phyloP scores from a whole-genome alignment of 257 asterid genomes.

The Fraxinus anomala region DNA sequence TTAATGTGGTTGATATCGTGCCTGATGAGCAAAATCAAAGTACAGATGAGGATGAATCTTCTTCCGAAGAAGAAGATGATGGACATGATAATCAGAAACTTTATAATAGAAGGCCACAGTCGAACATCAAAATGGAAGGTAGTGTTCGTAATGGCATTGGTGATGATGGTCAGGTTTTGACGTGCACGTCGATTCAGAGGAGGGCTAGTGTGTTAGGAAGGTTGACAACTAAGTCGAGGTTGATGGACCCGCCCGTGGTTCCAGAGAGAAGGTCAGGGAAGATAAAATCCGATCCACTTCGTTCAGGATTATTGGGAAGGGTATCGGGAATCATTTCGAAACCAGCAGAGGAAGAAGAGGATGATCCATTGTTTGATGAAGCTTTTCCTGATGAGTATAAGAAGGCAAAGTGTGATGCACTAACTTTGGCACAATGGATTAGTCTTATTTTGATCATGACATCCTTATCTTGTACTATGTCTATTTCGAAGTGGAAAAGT shows the following conservation, averaged over 20 bases:
- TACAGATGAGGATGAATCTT: slow-evolving; percentile 11
- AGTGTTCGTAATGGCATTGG: slow-evolving; percentile 7
- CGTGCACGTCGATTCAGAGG: slow-evolving; percentile 60
- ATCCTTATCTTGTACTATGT: slow-evolving; percentile 44
- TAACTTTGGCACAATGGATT: slow-evolving; percentile 61
- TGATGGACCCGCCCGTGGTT: slow-evolving; percentile 57
- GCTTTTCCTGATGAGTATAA: slow-evolving; percentile 70
- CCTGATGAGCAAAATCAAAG: slow-evolving; percentile 33
- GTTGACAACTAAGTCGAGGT: slow-evolving; percentile 64
- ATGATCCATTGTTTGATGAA: slow-evolving; percentile 66
- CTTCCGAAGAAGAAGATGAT: slow-evolving; percentile 35
- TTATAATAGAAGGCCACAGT: slow-evolving; percentile 38
- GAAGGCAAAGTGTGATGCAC: slow-evolving; percentile 39
- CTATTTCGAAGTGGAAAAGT: slow-evolving; percentile 38
- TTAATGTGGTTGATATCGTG: slow-evolving; percentile 41
- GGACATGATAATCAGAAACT: slow-evolving; percentile 10
- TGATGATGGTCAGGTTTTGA: slow-evolving; percentile 48
- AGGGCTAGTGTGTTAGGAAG: slow-evolving; percentile 51
- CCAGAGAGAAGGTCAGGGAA: slow-evolving; percentile 46
- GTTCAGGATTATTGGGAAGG: slow-evolving; percentile 50
- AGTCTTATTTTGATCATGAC: slow-evolving; percentile 58
- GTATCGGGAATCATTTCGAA: slow-evolving; percentile 48
- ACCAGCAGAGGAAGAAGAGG: slow-evolving; percentile 65
- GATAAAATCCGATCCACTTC: slow-evolving; percentile 42
- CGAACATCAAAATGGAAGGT: slow-evolving; percentile 4